A percentile compares a stretch with the other conserved stretches of the same genome.
Evolutionary conservation across 305 asterid species (phyloP).

Genomic region (Petunia hybrid): DNA sequence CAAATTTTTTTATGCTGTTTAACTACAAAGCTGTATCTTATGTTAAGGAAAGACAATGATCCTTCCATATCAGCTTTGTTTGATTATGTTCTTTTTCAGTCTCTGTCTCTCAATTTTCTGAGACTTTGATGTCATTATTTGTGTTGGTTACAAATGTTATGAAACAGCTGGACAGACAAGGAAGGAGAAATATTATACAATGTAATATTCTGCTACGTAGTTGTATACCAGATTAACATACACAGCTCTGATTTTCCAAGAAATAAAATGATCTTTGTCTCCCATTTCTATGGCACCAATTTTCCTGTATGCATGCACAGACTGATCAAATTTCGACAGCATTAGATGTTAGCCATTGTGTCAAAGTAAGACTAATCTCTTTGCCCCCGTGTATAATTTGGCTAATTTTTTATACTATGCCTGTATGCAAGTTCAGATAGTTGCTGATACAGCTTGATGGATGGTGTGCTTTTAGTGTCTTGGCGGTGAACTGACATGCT

Average conservation of each 20-base stretch:
- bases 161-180: conserved; percentile 27
- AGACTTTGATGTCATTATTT: not conserved
- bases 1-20: conserved; percentile 17
- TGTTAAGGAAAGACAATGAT: not conserved
- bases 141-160: conserved; percentile 23
- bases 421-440: not conserved
- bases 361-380: conserved; percentile 15
- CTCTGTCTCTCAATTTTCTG: not conserved
- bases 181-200: conserved; percentile 12
- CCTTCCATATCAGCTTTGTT: not conserved
- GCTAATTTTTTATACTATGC: not conserved
- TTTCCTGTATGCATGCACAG: conserved; percentile 22
- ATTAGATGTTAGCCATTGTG: conserved; percentile 16
- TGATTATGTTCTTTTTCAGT: conserved; percentile 11
- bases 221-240: conserved; percentile 20
- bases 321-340: conserved; percentile 19
- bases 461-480: not conserved
- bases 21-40: conserved; percentile 24
- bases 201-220: conserved; percentile 16
- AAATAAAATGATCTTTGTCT: not conserved
- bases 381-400: not conserved
- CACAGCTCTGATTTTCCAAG: not conserved
- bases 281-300: not conserved
- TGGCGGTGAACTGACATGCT: not conserved
- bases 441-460: conserved; percentile 16